Base-by-base conservation (phyloP, 164 flowering plant species). In the Saururus chinensis region DNA sequence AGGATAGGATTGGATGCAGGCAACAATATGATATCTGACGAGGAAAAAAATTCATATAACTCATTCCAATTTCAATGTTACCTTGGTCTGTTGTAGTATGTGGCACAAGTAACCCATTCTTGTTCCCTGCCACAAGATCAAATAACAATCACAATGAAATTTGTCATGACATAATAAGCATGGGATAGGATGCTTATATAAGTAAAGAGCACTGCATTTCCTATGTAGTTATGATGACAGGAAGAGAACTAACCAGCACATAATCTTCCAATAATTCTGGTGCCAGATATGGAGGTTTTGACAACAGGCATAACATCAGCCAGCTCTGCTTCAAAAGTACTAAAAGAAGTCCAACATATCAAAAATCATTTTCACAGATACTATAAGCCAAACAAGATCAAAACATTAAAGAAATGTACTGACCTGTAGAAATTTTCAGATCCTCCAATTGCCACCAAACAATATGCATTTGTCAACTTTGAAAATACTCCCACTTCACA, bases 61-160 rank as follows among this genome's bases (percentile, higher is more conserved):
- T 30, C 37, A 30, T 30, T 6, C 6, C 37, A 30, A 30, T 2
- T 30, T 30, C 2, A 49, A 66, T 63, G 35, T 66, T 59, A 86
- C 92, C 92, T 84, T 91, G 97, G 62, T 91, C 97, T 37, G 96
- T 91, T 10, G 97, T 91, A 60, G 68, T 88, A 75, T 91, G 95
- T 16, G 96, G 96, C 75, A 91, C 65, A 20, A 91, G 93, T 64
- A 91, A 90, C 19, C 96, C 97, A 24, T 88, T 88, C 69, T 91
- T 88, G 79, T 88, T 88, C 51, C 97, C 97, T 90, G 77, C 71
- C 30, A 61, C 48, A 20, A 59, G n/a, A n/a, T n/a, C n/a, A 26
- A 56, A 60, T 9, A 12, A 13, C 17, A 45, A 41, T 41, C 12
- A 41, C 12, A 13, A 41, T 12, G 17, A 45, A 12, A 12, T 2